Base-by-base conservation (phyloP, 2,329 filamentous ascomycete genomes). In the Shiraia bambusicola region DNA sequence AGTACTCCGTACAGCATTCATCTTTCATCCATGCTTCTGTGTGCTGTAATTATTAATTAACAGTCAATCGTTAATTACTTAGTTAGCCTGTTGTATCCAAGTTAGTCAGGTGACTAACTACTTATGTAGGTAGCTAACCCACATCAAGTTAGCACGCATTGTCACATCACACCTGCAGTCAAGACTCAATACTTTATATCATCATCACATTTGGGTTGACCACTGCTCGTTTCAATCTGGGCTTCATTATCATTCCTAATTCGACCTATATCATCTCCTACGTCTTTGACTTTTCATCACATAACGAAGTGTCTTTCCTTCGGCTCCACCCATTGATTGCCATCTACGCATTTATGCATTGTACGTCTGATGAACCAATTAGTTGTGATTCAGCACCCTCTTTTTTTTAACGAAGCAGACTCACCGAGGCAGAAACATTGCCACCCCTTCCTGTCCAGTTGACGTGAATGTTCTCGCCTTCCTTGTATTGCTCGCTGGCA, bases 381-480 rank as follows among this genome's bases (percentile, higher is more conserved):
- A 41, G 38, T 24, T 9, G 24, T 35, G 11, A 19, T 9, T 13
- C 2, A 6, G 24, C 37, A 48, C 41, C 14, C n/a, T 26, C 24
- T 17, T 6, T 22, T 13, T 7, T 11, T 16, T 3, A 12, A n/a
- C 11, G 9, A 13, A 19, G 10, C 12, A 19, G 22, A 43, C 50
- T 45, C 40, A 54, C 50, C 37, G 91, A 95, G 65, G 93, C 93
- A 61, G 90, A 95, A 56, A 98, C 87, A 70, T 97, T 93, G 69
- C 93, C 93, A 70, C 93, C 93, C 72, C 93, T 87, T 65, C 93
- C 93, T 61, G 93, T 98, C 93, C 93, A 98, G 88, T 98, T 98
- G 74, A 97, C 90, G 82, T 98, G 93, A 70, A 92, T 93, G 73
- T 97, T 83, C 77, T 90, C 77, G 72, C 85, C 89, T 61, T 79